A percentile compares a stretch with the other conserved stretches of the same genome.
Conservation (phyloP, 2,329 filamentous ascomycete species). For the Diplodia scrobiculata region DNA sequence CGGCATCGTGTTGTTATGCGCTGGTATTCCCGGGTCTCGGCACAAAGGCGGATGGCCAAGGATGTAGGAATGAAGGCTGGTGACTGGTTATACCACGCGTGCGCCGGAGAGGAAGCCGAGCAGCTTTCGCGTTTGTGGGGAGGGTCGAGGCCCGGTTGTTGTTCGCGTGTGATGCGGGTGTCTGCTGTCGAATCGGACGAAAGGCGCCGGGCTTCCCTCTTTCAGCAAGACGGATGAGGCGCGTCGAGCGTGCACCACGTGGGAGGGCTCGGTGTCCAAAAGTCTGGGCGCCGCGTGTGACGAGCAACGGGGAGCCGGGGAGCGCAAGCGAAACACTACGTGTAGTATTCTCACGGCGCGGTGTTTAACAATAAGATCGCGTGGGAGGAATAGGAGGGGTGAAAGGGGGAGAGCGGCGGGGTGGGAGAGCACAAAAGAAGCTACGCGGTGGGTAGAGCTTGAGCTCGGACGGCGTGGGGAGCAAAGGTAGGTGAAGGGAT, state of each 20-base stretch:
- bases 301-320: not conserved
- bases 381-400: not conserved
- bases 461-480: constrained; percentile 17
- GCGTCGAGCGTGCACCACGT: not conserved
- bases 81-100: not conserved
- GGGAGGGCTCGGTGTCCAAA: not conserved
- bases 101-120: not conserved
- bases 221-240: not conserved
- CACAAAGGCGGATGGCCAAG: not conserved
- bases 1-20: not conserved
- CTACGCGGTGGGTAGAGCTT: constrained; percentile 14
- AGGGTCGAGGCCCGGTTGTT: not conserved
- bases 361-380: not conserved
- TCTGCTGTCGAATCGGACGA: constrained; percentile 17
- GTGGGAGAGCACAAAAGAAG: not conserved
- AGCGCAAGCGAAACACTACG: not conserved
- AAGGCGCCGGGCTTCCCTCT: constrained; percentile 18
- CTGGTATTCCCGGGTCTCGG: not conserved
- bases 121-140: not conserved
- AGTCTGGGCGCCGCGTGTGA: not conserved
- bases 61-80: not conserved
- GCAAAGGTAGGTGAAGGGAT: not conserved
- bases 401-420: not conserved
- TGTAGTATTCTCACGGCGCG: not conserved
- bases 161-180: not conserved